A percentile compares a stretch with the other conserved stretches of the same genome.
phyloP scores from a whole-genome alignment of 2,329 filamentous ascomycete genomes.

The Botryotinia calthae region DNA sequence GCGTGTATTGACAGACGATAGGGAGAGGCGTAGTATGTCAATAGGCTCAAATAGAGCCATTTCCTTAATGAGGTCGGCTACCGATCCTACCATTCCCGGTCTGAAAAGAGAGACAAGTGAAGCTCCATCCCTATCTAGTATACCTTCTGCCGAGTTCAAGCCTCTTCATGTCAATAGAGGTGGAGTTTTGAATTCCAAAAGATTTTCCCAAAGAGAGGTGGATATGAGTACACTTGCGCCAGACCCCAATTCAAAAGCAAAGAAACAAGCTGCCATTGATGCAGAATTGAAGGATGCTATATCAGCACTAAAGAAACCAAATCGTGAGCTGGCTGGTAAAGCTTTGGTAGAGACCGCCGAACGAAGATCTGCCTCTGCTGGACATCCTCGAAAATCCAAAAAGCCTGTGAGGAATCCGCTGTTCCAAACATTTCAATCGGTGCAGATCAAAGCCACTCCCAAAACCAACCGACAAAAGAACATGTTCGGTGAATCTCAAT shows the following conservation, averaged over 20 bases:
- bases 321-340: slow-evolving; percentile 66
- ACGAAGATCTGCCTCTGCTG: slow-evolving; percentile 50
- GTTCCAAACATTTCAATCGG: slow-evolving; percentile 36
- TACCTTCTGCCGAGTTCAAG: slow-evolving; percentile 45
- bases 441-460: slow-evolving; percentile 40
- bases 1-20: slow-evolving; percentile 61
- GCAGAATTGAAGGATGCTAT: slow-evolving; percentile 74
- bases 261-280: slow-evolving; percentile 65
- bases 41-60: slow-evolving; percentile 57
- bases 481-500: slow-evolving; percentile 28
- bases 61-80: slow-evolving; percentile 66
- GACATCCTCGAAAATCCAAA: slow-evolving; percentile 51
- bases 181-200: slow-evolving; percentile 42
- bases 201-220: slow-evolving; percentile 51
- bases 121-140: slow-evolving; percentile 49
- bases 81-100: slow-evolving; percentile 56
- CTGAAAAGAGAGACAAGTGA: slow-evolving; percentile 71
- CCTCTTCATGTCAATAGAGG: slow-evolving; percentile 40
- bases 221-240: slow-evolving; percentile 53
- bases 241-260: slow-evolving; percentile 55
- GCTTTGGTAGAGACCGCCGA: slow-evolving; percentile 66
- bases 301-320: slow-evolving; percentile 69
- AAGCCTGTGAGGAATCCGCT: slow-evolving; percentile 46
- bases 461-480: slow-evolving; percentile 35
- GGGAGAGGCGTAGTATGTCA: slow-evolving; percentile 51